These are phyloP conservation scores for Penicillium subrubescens DNA, from an alignment of 495 filamentous ascomycete species.

Conservation along the genomic window DNA sequence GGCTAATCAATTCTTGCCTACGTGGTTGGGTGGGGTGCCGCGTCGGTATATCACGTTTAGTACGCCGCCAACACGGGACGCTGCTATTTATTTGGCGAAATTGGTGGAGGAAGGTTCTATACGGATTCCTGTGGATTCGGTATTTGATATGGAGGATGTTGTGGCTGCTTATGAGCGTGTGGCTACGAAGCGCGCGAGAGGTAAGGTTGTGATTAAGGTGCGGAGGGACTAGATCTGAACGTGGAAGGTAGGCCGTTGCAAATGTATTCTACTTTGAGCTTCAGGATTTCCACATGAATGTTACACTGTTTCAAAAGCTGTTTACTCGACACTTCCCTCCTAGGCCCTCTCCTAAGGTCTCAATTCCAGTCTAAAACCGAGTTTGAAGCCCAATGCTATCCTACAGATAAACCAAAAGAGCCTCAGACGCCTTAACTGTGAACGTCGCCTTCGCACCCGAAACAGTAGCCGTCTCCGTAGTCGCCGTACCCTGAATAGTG, in stretches of 20 bases:
- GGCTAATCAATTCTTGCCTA: slow-evolving; percentile 34
- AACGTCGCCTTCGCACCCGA: slow-evolving; percentile 49
- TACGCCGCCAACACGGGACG: slow-evolving; percentile 25
- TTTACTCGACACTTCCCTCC: not conserved
- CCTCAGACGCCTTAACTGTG: slow-evolving; percentile 54
- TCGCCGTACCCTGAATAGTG: slow-evolving; percentile 43
- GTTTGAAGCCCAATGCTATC: not conserved
- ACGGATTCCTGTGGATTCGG: slow-evolving; percentile 37
- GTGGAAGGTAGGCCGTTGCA: not conserved
- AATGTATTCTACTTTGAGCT: not conserved
- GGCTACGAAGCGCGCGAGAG: slow-evolving; percentile 35
- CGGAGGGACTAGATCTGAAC: not conserved
- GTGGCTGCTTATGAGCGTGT: slow-evolving; percentile 35
- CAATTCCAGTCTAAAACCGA: not conserved
- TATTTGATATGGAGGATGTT: slow-evolving; percentile 39
- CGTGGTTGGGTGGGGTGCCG: slow-evolving; percentile 39
- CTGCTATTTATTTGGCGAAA: slow-evolving; percentile 27
- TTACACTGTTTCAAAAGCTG: too few species aligned
- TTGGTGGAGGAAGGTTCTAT: slow-evolving; percentile 32
- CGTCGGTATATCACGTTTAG: slow-evolving; percentile 36
- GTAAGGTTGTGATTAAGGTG: slow-evolving; percentile 41
- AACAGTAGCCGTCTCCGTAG: slow-evolving; percentile 40
- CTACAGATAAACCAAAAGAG: slow-evolving; percentile 55
- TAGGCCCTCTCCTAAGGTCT: not conserved
- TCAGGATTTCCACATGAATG: not conserved